Conservation (phyloP, 352 stramenopile species). For the Phytophthora pseudosyringae region DNA sequence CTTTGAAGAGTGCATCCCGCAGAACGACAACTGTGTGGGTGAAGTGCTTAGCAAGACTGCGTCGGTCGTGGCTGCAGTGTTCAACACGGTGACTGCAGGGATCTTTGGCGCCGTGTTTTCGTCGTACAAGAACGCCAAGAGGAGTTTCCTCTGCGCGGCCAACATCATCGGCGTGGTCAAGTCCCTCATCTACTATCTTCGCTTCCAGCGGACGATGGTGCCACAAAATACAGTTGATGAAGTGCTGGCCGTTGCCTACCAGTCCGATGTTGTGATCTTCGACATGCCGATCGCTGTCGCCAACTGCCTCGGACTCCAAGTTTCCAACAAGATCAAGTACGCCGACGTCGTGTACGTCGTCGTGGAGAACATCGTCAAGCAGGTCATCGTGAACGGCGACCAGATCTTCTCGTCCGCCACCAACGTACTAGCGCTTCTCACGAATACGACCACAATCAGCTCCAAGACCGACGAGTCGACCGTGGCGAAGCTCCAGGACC, state of each 20-base stretch:
- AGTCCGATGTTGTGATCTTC: constrained; percentile 37
- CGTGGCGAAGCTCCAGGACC: constrained; percentile 22
- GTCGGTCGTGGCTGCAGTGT: constrained; percentile 38
- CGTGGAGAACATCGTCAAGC: constrained; percentile 35
- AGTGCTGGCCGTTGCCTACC: constrained; percentile 36
- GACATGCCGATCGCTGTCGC: constrained; percentile 32
- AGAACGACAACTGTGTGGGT: constrained; percentile 47
- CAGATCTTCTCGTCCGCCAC: constrained; percentile 31
- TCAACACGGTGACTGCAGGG: constrained; percentile 48
- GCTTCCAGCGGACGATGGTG: constrained; percentile 21
- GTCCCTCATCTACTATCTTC: constrained; percentile 36
- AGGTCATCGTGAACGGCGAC: constrained; percentile 33
- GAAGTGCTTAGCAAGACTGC: constrained; percentile 46
- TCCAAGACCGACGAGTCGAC: constrained; percentile 21
- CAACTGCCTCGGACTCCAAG: constrained; percentile 30
- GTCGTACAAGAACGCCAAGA: constrained; percentile 38
- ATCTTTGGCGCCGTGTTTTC: constrained; percentile 44
- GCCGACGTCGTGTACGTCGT: constrained; percentile 23
- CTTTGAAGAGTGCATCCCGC: constrained; percentile 61
- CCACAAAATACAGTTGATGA: constrained; percentile 31
- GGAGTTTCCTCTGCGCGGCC: constrained; percentile 35
- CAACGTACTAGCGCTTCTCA: constrained; percentile 8
- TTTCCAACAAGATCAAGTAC: constrained; percentile 16
- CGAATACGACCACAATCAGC: constrained; percentile 22
- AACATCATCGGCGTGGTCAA: constrained; percentile 37